phyloP scores from a whole-genome alignment of 495 filamentous ascomycete species.

The Pseudoneurospora amorphoporcata region DNA sequence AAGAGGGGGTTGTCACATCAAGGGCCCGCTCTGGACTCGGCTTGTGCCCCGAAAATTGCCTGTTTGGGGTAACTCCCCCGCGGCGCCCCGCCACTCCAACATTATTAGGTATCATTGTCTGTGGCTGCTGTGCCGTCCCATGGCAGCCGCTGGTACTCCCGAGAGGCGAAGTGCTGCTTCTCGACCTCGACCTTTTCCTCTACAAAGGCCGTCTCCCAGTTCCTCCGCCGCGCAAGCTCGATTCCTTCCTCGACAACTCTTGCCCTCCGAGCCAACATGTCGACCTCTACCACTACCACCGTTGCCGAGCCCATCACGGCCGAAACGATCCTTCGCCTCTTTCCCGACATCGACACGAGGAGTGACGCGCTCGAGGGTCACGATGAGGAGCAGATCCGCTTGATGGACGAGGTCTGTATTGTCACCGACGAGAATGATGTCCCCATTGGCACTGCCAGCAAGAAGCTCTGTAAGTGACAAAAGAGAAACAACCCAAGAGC shows the following conservation, averaged over 20 bases:
- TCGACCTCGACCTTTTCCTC: not conserved
- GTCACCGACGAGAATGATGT: constrained; percentile 85
- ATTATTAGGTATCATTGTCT: not conserved
- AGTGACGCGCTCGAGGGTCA: constrained; percentile 71
- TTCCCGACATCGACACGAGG: constrained; percentile 92
- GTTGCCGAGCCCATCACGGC: constrained; percentile 56
- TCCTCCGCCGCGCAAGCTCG: not conserved
- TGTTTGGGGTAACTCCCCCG: not conserved
- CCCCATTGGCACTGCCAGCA: constrained; percentile 94
- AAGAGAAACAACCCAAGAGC: not conserved
- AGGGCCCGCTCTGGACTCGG: not conserved
- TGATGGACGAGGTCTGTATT: constrained; percentile 99
- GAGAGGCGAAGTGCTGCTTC: not conserved
- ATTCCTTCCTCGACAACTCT: not conserved
- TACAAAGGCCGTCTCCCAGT: not conserved
- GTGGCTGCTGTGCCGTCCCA: not conserved
- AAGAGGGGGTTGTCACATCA: not conserved
- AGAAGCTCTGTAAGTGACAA: constrained; percentile 77
- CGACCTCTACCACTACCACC: constrained; percentile 28
- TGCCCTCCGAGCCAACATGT: constrained; percentile 14
- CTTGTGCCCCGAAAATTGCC: not conserved
- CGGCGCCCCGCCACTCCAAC: not conserved
- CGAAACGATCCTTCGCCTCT: constrained; percentile 75
- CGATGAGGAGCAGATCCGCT: constrained; percentile 91
- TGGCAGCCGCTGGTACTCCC: not conserved